phyloP scores from a whole-genome alignment of 306 rosid species.

The Phaseolus lunatus region DNA sequence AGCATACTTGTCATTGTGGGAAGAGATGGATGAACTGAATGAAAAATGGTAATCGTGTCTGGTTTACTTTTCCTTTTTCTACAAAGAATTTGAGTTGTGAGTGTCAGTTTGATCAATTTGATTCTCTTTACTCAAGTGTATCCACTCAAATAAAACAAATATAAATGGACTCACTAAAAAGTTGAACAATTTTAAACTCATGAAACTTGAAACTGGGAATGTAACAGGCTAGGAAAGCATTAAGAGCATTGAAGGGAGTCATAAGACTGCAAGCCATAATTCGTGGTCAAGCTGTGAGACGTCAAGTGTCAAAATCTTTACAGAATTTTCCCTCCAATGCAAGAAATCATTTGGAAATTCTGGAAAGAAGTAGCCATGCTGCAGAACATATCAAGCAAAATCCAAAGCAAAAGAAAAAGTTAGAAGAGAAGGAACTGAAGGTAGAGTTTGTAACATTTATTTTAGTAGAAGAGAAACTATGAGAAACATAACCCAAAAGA shows the following conservation, averaged over 20 bases:
- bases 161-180: no score
- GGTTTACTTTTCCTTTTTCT: not conserved
- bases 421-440: slow-evolving; percentile 56
- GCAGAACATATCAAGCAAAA: slow-evolving; percentile 42
- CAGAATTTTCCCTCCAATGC: slow-evolving; percentile 47
- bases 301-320: slow-evolving; percentile 45
- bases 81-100: not conserved
- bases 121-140: no score
- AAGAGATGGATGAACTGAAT: not conserved
- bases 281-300: slow-evolving; percentile 85
- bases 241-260: slow-evolving; percentile 81
- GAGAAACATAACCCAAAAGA: slow-evolving; percentile 5
- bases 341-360: slow-evolving; percentile 42
- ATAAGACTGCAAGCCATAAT: slow-evolving; percentile 83
- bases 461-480: not conserved
- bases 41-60: not conserved
- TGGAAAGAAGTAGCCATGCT: slow-evolving; percentile 44
- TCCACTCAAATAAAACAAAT: no score
- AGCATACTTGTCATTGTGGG: not conserved
- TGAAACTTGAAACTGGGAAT: slow-evolving; percentile 31
- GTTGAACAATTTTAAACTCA: no score
- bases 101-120: not conserved
- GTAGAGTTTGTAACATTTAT: slow-evolving; percentile 39
- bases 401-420: slow-evolving; percentile 51
- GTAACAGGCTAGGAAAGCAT: slow-evolving; percentile 88